Base-by-base conservation (phyloP, 164 flowering plant genomes). In the Magnolia changhungtana region DNA sequence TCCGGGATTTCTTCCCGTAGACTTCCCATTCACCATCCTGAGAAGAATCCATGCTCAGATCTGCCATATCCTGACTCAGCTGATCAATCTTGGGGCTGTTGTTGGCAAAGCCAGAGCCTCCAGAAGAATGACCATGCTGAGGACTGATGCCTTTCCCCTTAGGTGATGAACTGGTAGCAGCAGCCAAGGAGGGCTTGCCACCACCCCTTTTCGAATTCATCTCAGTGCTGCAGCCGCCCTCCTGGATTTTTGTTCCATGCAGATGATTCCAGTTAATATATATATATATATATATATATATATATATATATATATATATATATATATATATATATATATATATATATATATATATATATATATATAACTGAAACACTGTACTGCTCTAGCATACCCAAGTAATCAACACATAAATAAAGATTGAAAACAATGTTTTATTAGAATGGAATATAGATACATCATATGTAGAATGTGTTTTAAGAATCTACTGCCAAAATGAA, bases 1-100 rank as follows among this genome's bases (percentile, higher is more conserved):
- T 89, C 74, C 85, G 90, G 23, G 86, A 16, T 75, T 92, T 94
- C 77, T 66, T 90, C 1, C 81, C 71, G 55, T 68, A 76, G 14
- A 85, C 91, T 77, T 87, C 91, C 98, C 98, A 90, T 2, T 77
- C 85, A 52, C 89, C 91, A 83, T 86, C 90, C 14, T 86, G 78
- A 2, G 78, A 79, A 63, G 88, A 72, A 51, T 81, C 84, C 63
- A 89, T 37, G 72, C 66, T 81, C 23, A 81, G 31, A 45, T 81
- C 84, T 37, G 82, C 81, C 50, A 85, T 73, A 64, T 77, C 79
- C 11, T 66, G 79, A 50, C 74, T 71, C 74, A 85, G 63, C 61
- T 87, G 85, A 52, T 87, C 85, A 71, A 81, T 79, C 29, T 16
- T 64, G 37, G 71, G 61, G 71, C 65, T 58, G 4, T 37, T 37